Evolutionary conservation across 495 filamentous ascomycete genomes (phyloP), one percentile per base, ranked within the genome.

Genomic region (Hypoxylon fragiforme): DNA sequence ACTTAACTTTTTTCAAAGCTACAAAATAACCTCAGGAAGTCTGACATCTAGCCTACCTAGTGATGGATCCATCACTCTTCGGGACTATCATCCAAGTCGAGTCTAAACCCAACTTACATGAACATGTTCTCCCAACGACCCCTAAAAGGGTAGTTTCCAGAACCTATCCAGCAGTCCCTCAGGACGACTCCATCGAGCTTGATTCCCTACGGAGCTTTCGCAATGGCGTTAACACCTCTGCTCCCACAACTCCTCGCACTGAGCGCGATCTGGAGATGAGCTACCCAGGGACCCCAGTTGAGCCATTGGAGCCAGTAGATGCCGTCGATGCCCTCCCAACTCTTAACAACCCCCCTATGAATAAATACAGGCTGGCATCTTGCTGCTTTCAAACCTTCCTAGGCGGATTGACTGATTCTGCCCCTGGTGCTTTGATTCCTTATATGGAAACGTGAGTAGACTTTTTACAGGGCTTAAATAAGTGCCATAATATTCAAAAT

Each of bases 381-480:
- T 70, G 73, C 12, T 84, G 80, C 46, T 60, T 78, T 48, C 67
- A 81, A 44, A 80, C 70, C 18, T 79, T 88, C 54, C 69, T 73
- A 7, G 80, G 77, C 50, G 85, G 84, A 0, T 61, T 88, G 46
- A 81, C 75, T 42, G 85, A 88, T 65, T 76, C 79, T 15, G 85
- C 85, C 0, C 80, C 86, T 2, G 89, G 88, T 60, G 85, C 87
- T 22, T 60, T 92, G 36, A 85, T 92, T 58, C 88, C 88, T 1
- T 86, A 87, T 54, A 85, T 92, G 58, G 76, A 81, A 57, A 69
- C 62, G 76, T 77, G 66, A 53, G 70, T 57, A n/a, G 7, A 43
- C 16, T 13, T 20, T 14, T n/a, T 1, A 14, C 18, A 5, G 18
- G 14, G 13, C 34, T 31, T 7, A n/a, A 12, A n/a, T n/a, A n/a